Base-by-base conservation (phyloP, 2,329 filamentous ascomycete genomes). In the Leptosphaerulina australis region DNA sequence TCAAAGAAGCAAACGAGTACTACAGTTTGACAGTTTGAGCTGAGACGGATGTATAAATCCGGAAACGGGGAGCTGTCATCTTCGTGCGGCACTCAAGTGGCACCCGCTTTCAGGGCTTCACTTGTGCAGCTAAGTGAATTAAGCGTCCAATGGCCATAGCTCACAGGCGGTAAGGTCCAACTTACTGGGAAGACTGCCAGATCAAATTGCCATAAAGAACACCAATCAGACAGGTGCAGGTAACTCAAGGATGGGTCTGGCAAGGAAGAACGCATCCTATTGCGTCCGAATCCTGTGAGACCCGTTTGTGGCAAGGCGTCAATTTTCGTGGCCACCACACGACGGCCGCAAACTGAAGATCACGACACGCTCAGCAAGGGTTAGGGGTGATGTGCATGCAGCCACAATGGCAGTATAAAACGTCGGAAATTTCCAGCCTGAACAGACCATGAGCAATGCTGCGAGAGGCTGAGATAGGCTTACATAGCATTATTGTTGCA, bases 51-150 rank as follows among this genome's bases (percentile, higher is more conserved):
- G 50, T 61, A 66, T 56, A 52, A 52, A 51, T 48, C 47, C 37
- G 39, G 30, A 53, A 41, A 35, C 51, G 43, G 53, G 39, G 51
- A 30, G 35, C 18, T 38, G 44, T 39, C 45, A 55, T 45, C 38
- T 48, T 48, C 40, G 48, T 31, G 48, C 58, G 59, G 60, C 45
- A 63, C 48, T 38, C 31, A 36, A 15, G 46, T 60, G 62, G 61
- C 53, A 63, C 52, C 44, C 47, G 55, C 36, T 51, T 48, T 46
- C 43, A 48, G 37, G 48, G 22, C 48, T 41, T 56, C 44, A 38
- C 39, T 47, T 39, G 58, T 58, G 63, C 56, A 61, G 25, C 47
- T 44, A 46, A 56, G 60, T 61, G 58, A 60, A 45, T 39, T 45
- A 45, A 52, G 56, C 55, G 54, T 51, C 37, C 41, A 54, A 61